A percentile compares a stretch with the other conserved stretches of the same genome.
Evolutionary conservation across 2,329 filamentous ascomycete genomes (phyloP).

Genomic region (Metarhizium robertsii): DNA sequence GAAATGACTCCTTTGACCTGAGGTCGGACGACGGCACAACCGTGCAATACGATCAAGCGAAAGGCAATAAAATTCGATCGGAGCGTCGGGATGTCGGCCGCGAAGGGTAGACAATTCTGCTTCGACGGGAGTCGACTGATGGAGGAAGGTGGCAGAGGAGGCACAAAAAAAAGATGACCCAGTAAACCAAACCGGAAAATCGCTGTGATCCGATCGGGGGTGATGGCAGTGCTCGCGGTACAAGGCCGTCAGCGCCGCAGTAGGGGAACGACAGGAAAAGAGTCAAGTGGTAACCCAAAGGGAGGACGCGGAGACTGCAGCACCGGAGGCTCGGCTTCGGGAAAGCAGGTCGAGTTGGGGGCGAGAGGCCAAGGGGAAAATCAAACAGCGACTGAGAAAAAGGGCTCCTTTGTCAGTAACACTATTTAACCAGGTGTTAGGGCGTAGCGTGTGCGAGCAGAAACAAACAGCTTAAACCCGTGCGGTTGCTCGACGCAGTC

Average conservation of each 20-base stretch:
- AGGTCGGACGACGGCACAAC: neutral
- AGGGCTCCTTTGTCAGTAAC: slow-evolving; percentile 5
- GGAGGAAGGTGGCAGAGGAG: neutral
- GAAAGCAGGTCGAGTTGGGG: neutral
- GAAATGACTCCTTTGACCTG: neutral
- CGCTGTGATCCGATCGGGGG: slow-evolving; percentile 2
- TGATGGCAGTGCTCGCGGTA: neutral
- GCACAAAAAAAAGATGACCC: neutral
- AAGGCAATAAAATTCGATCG: neutral
- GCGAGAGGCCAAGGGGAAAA: slow-evolving; percentile 3
- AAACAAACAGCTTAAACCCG: neutral
- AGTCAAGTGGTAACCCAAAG: neutral
- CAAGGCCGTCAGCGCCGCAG: neutral
- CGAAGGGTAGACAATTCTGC: neutral
- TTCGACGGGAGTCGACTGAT: slow-evolving; percentile 2
- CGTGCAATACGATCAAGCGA: neutral
- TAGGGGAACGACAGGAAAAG: neutral
- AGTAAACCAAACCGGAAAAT: neutral
- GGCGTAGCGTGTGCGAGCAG: neutral
- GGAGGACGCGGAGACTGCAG: neutral
- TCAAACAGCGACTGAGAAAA: slow-evolving; percentile 2
- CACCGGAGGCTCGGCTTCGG: slow-evolving; percentile 1
- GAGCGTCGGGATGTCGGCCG: neutral
- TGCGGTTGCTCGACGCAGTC: slow-evolving; percentile 2
- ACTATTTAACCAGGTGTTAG: slow-evolving; percentile 1